phyloP scores from a whole-genome alignment of 2,329 filamentous ascomycete genomes.

The Ustulina deusta region DNA sequence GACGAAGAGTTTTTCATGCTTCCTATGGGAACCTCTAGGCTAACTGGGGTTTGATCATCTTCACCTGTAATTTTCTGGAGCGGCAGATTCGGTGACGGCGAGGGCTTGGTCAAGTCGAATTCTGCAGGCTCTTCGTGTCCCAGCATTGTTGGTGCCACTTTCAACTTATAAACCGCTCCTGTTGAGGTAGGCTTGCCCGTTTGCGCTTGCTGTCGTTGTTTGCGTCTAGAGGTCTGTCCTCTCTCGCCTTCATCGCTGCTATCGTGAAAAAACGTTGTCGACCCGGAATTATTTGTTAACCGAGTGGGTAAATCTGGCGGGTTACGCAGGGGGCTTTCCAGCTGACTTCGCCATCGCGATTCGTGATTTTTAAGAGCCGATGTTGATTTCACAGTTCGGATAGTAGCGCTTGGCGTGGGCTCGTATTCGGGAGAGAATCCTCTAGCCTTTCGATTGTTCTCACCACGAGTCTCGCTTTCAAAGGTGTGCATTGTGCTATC shows the following conservation, averaged over 20 bases:
- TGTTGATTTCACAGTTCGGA: slow-evolving; percentile 70
- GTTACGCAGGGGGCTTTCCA: slow-evolving; percentile 44
- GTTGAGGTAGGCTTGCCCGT: slow-evolving; percentile 38
- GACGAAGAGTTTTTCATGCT: slow-evolving; percentile 54
- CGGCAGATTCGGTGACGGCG: slow-evolving; percentile 38
- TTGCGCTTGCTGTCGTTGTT: slow-evolving; percentile 33
- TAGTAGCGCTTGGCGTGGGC: slow-evolving; percentile 77
- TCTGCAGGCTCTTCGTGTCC: slow-evolving; percentile 17
- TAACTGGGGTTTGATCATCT: slow-evolving; percentile 38
- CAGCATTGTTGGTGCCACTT: neutral
- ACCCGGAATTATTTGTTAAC: slow-evolving; percentile 49
- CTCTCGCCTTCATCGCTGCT: slow-evolving; percentile 61
- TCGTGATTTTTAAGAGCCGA: slow-evolving; percentile 52
- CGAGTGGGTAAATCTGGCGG: slow-evolving; percentile 46
- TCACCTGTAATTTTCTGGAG: slow-evolving; percentile 42
- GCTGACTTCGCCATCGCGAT: slow-evolving; percentile 43
- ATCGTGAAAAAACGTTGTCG: slow-evolving; percentile 63
- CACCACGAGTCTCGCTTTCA: slow-evolving; percentile 45
- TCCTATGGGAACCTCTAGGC: slow-evolving; percentile 54
- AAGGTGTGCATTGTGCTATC: slow-evolving; percentile 44
- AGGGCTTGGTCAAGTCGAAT: slow-evolving; percentile 27
- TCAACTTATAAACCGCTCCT: slow-evolving; percentile 2
- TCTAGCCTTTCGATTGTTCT: slow-evolving; percentile 57
- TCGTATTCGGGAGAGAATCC: slow-evolving; percentile 83
- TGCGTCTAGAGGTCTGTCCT: slow-evolving; percentile 5